Base-by-base conservation (phyloP, 129 eudicot species). In the Heracleum sosnowskyi region DNA sequence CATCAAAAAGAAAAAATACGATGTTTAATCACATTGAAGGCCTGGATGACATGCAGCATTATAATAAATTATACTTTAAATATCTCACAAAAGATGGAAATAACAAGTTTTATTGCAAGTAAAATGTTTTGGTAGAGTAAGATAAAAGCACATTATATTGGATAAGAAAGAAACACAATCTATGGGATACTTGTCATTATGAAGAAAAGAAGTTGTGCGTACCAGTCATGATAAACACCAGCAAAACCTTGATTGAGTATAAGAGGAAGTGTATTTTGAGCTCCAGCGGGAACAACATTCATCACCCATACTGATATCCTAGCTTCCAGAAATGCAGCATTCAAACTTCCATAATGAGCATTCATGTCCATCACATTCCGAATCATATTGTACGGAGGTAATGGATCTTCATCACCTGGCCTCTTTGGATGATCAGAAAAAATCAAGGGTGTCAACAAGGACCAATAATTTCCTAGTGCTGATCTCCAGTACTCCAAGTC, bases 391-490 rank as follows among this genome's bases (percentile, higher is more conserved):
- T 90, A 91, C 62, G 98, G 98, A 82, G 98, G 97, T 83, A 90
- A 82, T 51, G 98, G 98, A 79, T 95, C 98, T 85, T 95, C 98
- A 72, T 95, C 98, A n/a, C 96, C 98, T 31, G 97, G 97, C 85
- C 98, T 87, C 85, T 95, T 95, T 46, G 98, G 98, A 85, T 95
- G 98, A 86, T 95, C 97, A 33, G 98, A 95, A 79, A 95, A 95
- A 47, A 95, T 95, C 82, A 95, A 86, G 46, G 98, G 98, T 47
- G 98, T 86, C 62, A 95, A 93, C 85, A 95, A 85, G 16, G 98
- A 95, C 98, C 98, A 95, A 85, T 91, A 95, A 77, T 91, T 91
- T 80, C 88, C 83, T 46, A 90, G 81, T 42, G 96, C 83, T 77
- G 94, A 88, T 87, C 82, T 88, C 86, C 96, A 90, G 57, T 80